These are phyloP conservation scores for Lepidium aucheri DNA, from an alignment of 345 rosid species.

Conservation along the genomic window DNA sequence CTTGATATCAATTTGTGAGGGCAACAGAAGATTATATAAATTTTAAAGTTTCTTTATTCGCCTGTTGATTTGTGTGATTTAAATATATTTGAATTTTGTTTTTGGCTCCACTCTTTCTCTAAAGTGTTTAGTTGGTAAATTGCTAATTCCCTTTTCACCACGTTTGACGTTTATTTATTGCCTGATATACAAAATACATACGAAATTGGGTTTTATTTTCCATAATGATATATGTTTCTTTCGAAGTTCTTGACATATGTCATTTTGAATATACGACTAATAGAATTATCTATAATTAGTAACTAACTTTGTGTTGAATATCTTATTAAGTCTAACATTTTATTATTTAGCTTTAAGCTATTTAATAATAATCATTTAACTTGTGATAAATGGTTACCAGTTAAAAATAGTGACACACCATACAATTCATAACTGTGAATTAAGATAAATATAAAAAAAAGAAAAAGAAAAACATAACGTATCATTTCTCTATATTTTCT, in stretches of 20 bases:
- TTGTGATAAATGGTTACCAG: too few species aligned
- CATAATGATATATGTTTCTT: neutral
- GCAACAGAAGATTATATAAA: neutral
- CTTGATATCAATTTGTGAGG: neutral
- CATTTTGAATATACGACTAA: neutral
- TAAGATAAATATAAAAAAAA: too few species aligned
- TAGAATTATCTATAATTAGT: neutral
- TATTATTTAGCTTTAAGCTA: neutral
- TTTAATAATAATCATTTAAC: too few species aligned
- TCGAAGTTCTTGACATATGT: neutral
- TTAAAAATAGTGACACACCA: too few species aligned
- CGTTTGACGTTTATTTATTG: neutral
- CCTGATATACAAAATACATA: neutral
- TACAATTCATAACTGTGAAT: too few species aligned
- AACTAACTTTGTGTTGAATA: neutral
- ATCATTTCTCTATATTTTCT: too few species aligned
- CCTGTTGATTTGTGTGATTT: neutral
- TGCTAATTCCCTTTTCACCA: neutral
- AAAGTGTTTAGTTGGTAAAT: neutral
- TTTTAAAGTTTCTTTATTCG: neutral
- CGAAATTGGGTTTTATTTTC: neutral
- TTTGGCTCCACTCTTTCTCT: neutral
- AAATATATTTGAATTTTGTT: neutral
- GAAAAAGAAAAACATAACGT: too few species aligned
- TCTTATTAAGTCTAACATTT: neutral